Percentiles rank a stretch among this genome's conserved stretches.
phyloP scores from a whole-genome alignment of 2,329 filamentous ascomycete species.

The Aquanectria penicillioides region DNA sequence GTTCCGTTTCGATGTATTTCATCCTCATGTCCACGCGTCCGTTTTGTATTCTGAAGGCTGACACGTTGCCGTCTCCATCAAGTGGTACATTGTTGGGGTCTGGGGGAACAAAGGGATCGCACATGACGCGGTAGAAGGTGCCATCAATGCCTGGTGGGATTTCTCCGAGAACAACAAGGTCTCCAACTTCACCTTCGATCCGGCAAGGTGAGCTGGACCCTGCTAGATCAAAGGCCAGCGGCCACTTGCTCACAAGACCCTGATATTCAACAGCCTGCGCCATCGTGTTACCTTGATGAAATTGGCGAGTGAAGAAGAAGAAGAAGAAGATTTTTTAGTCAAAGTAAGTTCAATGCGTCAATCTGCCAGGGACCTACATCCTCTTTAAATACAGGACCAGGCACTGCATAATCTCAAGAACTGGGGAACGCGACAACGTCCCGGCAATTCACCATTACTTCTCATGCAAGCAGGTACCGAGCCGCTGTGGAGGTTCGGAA shows the following conservation, averaged over 20 bases:
- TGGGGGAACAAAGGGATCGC: slow-evolving; percentile 51
- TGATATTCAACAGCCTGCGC: slow-evolving; percentile 7
- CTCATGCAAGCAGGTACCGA: too few relatives aligned
- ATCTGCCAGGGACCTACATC: too few relatives aligned
- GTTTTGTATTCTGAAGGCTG: slow-evolving; percentile 48
- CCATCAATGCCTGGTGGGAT: slow-evolving; percentile 37
- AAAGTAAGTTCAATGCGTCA: too few relatives aligned
- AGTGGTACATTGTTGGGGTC: slow-evolving; percentile 47
- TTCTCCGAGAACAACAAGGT: slow-evolving; percentile 30
- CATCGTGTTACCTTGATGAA: too few relatives aligned
- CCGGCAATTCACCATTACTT: too few relatives aligned
- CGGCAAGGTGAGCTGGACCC: slow-evolving; percentile 16
- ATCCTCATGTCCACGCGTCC: slow-evolving; percentile 47
- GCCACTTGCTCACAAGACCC: slow-evolving; percentile 12
- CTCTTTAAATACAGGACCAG: too few relatives aligned
- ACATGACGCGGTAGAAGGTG: slow-evolving; percentile 49
- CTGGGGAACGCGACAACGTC: too few relatives aligned
- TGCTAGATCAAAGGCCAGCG: slow-evolving; percentile 14
- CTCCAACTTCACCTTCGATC: slow-evolving; percentile 22
- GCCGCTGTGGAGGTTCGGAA: too few relatives aligned
- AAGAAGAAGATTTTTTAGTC: too few relatives aligned
- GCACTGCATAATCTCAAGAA: too few relatives aligned
- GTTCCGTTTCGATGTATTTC: slow-evolving; percentile 53
- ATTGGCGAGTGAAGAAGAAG: too few relatives aligned
- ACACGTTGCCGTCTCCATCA: slow-evolving; percentile 53